Base-by-base conservation (phyloP, 2,329 filamentous ascomycete genomes). In the Fusarium palustre region DNA sequence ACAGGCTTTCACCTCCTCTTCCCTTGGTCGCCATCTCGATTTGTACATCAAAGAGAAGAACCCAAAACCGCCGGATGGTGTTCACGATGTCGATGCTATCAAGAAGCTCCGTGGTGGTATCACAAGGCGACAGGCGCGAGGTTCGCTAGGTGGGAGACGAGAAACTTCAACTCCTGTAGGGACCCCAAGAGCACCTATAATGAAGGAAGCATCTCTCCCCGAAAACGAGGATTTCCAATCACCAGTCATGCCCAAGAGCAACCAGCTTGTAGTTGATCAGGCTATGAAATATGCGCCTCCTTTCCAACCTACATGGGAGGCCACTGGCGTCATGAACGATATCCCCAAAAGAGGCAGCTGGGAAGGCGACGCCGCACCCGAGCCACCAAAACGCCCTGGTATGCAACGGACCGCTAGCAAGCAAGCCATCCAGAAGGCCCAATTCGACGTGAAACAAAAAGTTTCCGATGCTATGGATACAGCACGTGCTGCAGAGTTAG, bases 41-140 rank as follows among this genome's bases (percentile, higher is more conserved):
- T 88, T 97, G 39, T 97, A 97, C 79, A 94, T 97, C 75, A 94
- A 94, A 76, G 91, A 94, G 62, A 97, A 94, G 82, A 97, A 97
- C 78, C 93, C 95, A 2, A 96, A 94, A 79, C 86, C 90, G 2
- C 83, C 91, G 9, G 95, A 98, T 80, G 94, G 94, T 50, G 82
- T 97, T 46, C 95, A 98, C 80, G 86, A 97, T 81, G 92, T 97
- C 61, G 92, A 95, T 10, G 92, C 93, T 79, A 98, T 98, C 75
- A 87, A 88, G 71, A 92, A 91, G 79, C 83, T 97, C 75, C 89
- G 95, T 55, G 92, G 93, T 45, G 87, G 89, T 65, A 97, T 98
- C 79, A 98, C 95, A 28, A 86, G 95, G 68, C 87, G 95, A 63
- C 93, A 97, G 77, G 90, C 93, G 3, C 88, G 92, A 74, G 88